phyloP scores from a whole-genome alignment of 768 basidiomycete genomes.

The Mrakia gelida region DNA sequence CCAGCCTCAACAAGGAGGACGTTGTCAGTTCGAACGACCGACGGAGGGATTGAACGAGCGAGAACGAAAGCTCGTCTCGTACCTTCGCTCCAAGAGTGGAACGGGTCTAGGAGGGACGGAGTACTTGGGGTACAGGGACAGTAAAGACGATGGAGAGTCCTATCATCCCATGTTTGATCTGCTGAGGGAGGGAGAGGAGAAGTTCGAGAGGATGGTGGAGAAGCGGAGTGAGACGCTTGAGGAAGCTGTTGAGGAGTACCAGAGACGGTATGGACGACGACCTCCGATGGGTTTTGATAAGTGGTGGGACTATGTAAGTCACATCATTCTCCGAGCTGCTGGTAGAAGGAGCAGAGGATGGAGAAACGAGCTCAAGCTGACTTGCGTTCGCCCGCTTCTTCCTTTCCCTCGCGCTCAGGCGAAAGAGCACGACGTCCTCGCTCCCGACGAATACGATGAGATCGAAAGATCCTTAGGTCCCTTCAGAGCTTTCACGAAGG shows the following conservation, averaged over 20 bases:
- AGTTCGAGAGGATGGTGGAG: conserved; percentile 43
- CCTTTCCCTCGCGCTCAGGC: conserved; percentile 33
- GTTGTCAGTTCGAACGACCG: conserved; percentile 11
- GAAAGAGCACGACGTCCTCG: conserved; percentile 35
- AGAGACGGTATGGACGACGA: conserved; percentile 42
- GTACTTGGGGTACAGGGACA: neutral
- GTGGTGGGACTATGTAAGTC: conserved; percentile 39
- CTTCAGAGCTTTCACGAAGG: conserved; percentile 39
- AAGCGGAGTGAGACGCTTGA: conserved; percentile 43
- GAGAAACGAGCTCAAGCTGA: neutral
- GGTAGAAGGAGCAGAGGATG: neutral
- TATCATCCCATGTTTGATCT: conserved; percentile 45
- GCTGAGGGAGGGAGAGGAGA: conserved; percentile 41
- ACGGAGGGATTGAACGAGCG: conserved; percentile 3
- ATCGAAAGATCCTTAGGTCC: conserved; percentile 40
- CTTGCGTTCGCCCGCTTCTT: no score
- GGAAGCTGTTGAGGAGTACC: conserved; percentile 46
- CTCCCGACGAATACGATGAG: conserved; percentile 40
- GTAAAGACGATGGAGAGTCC: neutral
- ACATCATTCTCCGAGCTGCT: no score
- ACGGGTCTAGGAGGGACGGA: neutral
- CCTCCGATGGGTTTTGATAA: conserved; percentile 48
- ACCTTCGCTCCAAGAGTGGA: neutral
- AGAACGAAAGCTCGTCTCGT: conserved; percentile 2
- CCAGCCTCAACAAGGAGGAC: neutral